A percentile compares a stretch with the other conserved stretches of the same genome.
phyloP scores from a whole-genome alignment of 208 protist species.

The Acanthamoeba royreba region DNA sequence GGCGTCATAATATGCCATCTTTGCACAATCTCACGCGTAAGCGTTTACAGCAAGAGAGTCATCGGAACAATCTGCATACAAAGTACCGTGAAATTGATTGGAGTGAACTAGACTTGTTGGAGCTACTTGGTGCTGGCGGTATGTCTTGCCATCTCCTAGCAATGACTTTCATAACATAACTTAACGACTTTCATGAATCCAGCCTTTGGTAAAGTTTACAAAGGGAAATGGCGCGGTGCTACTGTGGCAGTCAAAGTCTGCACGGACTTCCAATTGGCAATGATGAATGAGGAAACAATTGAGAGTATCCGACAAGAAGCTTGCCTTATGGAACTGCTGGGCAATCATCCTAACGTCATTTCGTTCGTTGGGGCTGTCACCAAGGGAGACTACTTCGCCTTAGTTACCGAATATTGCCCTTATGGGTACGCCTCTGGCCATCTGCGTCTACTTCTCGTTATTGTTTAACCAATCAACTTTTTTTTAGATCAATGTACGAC shows the following conservation, averaged over 20 bases:
- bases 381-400: slow-evolving; percentile 24
- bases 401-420: slow-evolving; percentile 22
- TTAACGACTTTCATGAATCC: neutral
- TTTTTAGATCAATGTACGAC: neutral
- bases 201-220: slow-evolving; percentile 39
- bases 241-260: slow-evolving; percentile 29
- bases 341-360: slow-evolving; percentile 27
- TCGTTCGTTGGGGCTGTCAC: slow-evolving; percentile 16
- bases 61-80: neutral
- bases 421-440: neutral
- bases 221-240: neutral
- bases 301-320: slow-evolving; percentile 11
- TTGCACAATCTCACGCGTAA: too few species aligned
- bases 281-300: neutral
- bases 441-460: neutral
- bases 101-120: neutral
- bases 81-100: slow-evolving; percentile 7
- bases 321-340: slow-evolving; percentile 3
- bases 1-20: too few species aligned
- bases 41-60: neutral
- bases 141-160: neutral
- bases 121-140: neutral
- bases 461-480: neutral
- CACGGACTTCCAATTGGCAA: slow-evolving; percentile 28
- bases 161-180: neutral